Conservation (phyloP, 345 rosid species). For the Gossypioides kirkii region DNA sequence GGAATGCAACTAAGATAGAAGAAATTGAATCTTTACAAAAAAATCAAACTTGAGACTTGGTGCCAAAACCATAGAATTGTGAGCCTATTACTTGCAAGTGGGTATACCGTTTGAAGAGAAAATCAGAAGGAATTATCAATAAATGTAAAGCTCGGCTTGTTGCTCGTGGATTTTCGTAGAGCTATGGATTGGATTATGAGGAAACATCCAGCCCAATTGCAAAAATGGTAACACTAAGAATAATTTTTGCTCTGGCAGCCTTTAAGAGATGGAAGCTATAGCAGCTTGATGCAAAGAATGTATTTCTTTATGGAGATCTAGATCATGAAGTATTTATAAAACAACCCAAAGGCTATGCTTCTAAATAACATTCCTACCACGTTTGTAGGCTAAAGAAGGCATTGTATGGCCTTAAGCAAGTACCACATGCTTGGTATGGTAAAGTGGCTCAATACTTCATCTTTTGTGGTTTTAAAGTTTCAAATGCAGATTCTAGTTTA, state of each 20-base stretch:
- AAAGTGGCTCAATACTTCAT: neutral
- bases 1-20: neutral
- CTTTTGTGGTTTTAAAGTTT: constrained; percentile 9
- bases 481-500: neutral
- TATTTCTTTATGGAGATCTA: neutral
- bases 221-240: neutral
- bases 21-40: neutral
- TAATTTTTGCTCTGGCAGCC: neutral
- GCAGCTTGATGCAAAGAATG: neutral
- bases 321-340: too few relatives aligned
- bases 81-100: neutral
- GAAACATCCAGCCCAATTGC: neutral
- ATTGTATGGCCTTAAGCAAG: neutral
- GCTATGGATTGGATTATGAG: neutral
- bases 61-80: neutral
- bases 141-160: neutral
- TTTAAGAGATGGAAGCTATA: neutral
- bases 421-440: neutral
- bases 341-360: neutral
- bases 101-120: neutral
- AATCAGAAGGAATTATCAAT: neutral
- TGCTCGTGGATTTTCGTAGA: neutral
- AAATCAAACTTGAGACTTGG: neutral
- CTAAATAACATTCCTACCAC: neutral
- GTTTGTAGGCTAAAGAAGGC: neutral